A percentile compares a stretch with the other conserved stretches of the same genome.
phyloP scores from a whole-genome alignment of 768 basidiomycete species.

The Trametes gibbosa region DNA sequence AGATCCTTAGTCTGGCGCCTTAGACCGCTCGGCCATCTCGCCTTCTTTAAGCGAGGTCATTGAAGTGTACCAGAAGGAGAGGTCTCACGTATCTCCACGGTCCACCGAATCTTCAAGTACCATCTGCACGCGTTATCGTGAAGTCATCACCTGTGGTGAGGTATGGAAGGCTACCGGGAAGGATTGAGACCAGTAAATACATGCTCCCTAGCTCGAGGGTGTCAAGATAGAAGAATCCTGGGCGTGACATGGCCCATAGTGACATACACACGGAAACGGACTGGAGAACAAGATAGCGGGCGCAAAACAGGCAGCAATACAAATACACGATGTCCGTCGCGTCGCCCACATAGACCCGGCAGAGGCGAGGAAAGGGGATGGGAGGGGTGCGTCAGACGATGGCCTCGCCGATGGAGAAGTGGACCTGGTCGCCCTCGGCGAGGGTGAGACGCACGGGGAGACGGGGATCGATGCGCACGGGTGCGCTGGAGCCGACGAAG shows the following conservation, averaged over 20 bases:
- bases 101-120: too few species aligned
- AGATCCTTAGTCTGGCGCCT: conserved; percentile 68
- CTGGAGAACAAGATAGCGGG: conserved; percentile 14
- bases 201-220: too few species aligned
- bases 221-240: background rate
- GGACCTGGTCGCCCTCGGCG: conserved; percentile 81
- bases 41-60: conserved; percentile 7
- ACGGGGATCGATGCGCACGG: conserved; percentile 79
- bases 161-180: too few species aligned
- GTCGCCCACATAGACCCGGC: conserved; percentile 1
- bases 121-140: too few species aligned
- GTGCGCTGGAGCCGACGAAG: conserved; percentile 76
- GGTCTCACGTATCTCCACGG: too few species aligned
- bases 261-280: conserved; percentile 11
- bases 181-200: too few species aligned
- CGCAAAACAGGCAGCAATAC: conserved; percentile 15
- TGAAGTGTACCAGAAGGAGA: too few species aligned
- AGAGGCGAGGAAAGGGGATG: background rate
- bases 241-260: background rate
- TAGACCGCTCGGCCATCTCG: conserved; percentile 88
- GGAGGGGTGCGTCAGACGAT: conserved; percentile 32
- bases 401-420: conserved; percentile 55
- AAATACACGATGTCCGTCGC: conserved; percentile 14
- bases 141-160: too few species aligned
- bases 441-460: conserved; percentile 76